Conservation (phyloP, 1,139 yeast species). For the Pneumocystis canis region DNA sequence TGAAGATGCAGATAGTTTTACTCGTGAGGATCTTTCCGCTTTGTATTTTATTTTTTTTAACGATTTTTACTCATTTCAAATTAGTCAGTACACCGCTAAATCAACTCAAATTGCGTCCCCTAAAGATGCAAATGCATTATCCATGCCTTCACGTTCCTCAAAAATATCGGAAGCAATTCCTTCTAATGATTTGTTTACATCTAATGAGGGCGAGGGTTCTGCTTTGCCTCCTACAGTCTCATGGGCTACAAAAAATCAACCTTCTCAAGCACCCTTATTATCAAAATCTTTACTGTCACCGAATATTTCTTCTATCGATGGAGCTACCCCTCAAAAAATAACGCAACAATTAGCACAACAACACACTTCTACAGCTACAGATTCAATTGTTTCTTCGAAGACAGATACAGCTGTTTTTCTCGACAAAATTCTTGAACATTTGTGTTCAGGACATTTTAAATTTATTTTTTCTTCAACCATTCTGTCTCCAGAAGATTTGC, state of each 20-base stretch:
- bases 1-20: conserved; percentile 73
- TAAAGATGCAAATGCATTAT: neutral
- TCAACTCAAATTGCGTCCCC: conserved; percentile 8
- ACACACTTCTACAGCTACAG: neutral
- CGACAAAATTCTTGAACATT: conserved; percentile 25
- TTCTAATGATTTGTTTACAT: conserved; percentile 17
- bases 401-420: conserved; percentile 10
- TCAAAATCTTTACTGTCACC: neutral
- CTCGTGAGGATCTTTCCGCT: conserved; percentile 79
- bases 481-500: conserved; percentile 25
- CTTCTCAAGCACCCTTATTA: neutral
- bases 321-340: neutral
- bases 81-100: conserved; percentile 7
- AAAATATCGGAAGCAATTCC: conserved; percentile 14
- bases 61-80: neutral
- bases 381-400: conserved; percentile 8
- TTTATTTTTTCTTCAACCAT: conserved; percentile 26
- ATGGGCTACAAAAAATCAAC: conserved; percentile 24
- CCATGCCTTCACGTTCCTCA: conserved; percentile 17
- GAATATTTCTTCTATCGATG: neutral
- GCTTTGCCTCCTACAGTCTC: conserved; percentile 29
- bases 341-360: neutral
- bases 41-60: conserved; percentile 36
- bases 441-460: conserved; percentile 23
- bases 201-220: conserved; percentile 16